Base-by-base conservation (phyloP, 2,329 filamentous ascomycete species). In the Aspergillus japonicus region DNA sequence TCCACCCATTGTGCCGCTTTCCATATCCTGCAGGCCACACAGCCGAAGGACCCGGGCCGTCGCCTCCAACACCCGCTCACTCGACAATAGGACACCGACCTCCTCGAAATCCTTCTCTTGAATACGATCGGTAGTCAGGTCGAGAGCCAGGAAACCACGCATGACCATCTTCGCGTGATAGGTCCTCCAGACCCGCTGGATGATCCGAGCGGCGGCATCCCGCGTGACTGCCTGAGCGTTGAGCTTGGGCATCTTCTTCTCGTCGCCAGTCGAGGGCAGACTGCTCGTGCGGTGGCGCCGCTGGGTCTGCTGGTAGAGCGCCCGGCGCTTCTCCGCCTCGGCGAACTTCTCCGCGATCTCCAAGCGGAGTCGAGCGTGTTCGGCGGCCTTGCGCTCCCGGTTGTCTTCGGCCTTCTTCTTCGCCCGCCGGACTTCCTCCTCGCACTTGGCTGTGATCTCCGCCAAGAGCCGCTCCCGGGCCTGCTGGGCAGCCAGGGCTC, bases 361-460 rank as follows among this genome's bases (percentile, higher is more conserved):
- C 60, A 84, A 69, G 47, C 84, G 80, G 60, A 85, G 78, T 54
- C 83, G 80, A 55, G 81, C 79, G 72, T 87, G 81, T 66, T 88
- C 85, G 12, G 85, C 85, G 42, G 85, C 83, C 71, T 86, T 86
- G 65, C 82, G 80, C 72, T 87, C 85, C 68, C 85, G 85, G 67
- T 85, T 86, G 63, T 88, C 86, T 73, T 88, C 86, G 8, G 86
- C 86, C 56, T 87, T 83, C 72, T 86, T 85, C 78, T 88, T 89
- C 48, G 86, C 86, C 44, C 85, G 80, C 62, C 83, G 80, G 31
- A 89, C 86, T 70, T 89, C 85, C 68, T 88, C 86, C 59, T 87
- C 86, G 68, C 86, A 88, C 71, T 84, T 81, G 62, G 86, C 85
- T 7, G 86, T 83, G 11, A 89, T 86, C 65, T 88, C 85, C 3